Evolutionary conservation across 441 rosid genomes (phyloP).

Genomic region (Capsella rubella): DNA sequence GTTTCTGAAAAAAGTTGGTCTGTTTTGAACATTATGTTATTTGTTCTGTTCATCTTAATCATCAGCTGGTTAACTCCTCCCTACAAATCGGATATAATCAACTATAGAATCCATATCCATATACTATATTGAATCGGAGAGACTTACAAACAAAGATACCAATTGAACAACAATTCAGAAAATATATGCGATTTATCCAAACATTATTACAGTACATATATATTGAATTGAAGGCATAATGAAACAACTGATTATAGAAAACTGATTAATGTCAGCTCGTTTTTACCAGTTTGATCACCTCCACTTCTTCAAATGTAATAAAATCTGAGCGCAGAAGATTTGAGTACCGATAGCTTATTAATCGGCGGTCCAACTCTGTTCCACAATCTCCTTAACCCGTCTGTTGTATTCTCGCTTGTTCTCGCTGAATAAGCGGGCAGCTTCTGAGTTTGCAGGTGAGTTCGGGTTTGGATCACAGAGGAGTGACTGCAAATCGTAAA

Average conservation of each 20-base stretch:
- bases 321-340: not conserved
- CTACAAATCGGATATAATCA: not conserved
- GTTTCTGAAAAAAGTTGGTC: not conserved
- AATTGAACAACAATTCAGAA: not conserved
- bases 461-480: constrained; percentile 6
- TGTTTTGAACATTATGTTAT: not conserved
- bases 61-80: not conserved
- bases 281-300: not conserved
- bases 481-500: not conserved
- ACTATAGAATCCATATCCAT: not conserved
- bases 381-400: not conserved
- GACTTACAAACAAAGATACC: not conserved
- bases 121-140: not conserved
- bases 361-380: constrained; percentile 1
- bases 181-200: not conserved
- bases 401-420: constrained; percentile 5
- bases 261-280: not conserved
- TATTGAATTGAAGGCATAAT: not conserved
- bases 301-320: not conserved
- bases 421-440: constrained; percentile 3
- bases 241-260: not conserved
- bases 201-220: not conserved
- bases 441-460: not conserved
- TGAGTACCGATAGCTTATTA: not conserved
- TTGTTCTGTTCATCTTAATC: not conserved